Conservation (phyloP, 192 early-diverging fungal species). For the Coemansia reversa region DNA sequence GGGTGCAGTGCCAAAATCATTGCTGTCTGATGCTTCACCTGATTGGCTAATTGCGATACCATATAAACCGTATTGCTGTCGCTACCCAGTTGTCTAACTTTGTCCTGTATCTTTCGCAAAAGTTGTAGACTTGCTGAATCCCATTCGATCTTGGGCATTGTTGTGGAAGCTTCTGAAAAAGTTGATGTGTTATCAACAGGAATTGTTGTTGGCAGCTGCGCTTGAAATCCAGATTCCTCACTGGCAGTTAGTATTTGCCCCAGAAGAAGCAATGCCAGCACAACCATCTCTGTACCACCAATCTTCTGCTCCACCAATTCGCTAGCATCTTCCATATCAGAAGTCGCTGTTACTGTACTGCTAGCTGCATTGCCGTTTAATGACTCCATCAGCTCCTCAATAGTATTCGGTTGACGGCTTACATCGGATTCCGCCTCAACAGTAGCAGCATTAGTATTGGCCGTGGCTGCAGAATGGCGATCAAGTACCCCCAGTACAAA, state of each 20-base stretch:
- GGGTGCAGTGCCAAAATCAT: constrained; percentile 42
- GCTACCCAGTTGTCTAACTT: constrained; percentile 12
- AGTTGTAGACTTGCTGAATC: constrained; percentile 16
- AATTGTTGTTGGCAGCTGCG: not conserved
- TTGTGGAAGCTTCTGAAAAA: not conserved
- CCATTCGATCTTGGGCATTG: constrained; percentile 18
- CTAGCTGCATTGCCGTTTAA: not conserved
- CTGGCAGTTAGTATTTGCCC: constrained; percentile 64
- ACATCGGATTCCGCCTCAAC: not conserved
- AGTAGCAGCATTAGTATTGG: not conserved
- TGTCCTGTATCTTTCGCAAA: constrained; percentile 25
- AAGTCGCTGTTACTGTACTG: constrained; percentile 8
- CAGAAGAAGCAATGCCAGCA: constrained; percentile 63
- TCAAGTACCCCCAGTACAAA: constrained; percentile 68
- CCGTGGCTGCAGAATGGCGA: constrained; percentile 23
- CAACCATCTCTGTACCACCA: constrained; percentile 59
- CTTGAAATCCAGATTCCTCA: constrained; percentile 16
- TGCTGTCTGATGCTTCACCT: constrained; percentile 22
- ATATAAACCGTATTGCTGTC: not conserved
- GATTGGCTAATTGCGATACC: constrained; percentile 9
- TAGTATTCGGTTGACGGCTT: not conserved
- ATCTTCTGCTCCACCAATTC: constrained; percentile 32
- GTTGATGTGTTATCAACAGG: not conserved
- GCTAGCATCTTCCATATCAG: constrained; percentile 18
- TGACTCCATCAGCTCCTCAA: constrained; percentile 23